Evolutionary conservation across 176 grass and related monocot genomes (phyloP), one percentile per base, ranked within the genome.

Genomic region (Melocanna baccifera): DNA sequence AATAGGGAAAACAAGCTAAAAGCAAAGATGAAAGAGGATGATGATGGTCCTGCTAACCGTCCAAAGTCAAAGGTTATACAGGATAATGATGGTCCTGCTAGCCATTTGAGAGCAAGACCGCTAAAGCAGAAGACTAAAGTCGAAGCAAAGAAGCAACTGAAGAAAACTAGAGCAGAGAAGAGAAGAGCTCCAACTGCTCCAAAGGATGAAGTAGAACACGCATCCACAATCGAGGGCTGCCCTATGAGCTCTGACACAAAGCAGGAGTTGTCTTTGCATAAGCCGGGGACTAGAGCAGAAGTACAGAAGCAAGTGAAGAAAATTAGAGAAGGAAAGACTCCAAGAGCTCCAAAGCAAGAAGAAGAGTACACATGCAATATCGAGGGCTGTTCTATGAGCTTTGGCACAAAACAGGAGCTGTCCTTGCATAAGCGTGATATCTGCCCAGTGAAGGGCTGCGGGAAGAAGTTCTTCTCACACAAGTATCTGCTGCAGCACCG

Each of bases 401-500:
- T 98, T 72, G 76, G 65, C 71, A 95, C 91, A 45, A 87, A 86
- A 20, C 63, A 93, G 26, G 91, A 95, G 1, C 52, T 98, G 81
- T 61, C 87, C 20, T 42, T 93, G 81, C 95, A 97, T 66, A 88
- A 92, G 84, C 71, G 79, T 12, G 89, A 89, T 74, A 93, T 90
- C 39, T 98, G 96, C 80, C 93, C 89, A 12, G 91, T 90, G 25
- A 77, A 88, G 47, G 85, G 77, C 43, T 95, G 96, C 3, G 69
- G 63, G 59, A 98, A 93, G 89, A 95, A 93, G 78, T 93, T 98
- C 66, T 88, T 92, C 77, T 95, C 96, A 2, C 96, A 98, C 85
- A 98, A 90, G 80, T 93, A 98, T 84, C 90, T 98, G 53, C 75
- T 87, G 64, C 91, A 85, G 85, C 96, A 98, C 64, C 84, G 86